Evolutionary conservation across 2,329 filamentous ascomycete genomes (phyloP), one percentile per base, ranked within the genome.

Genomic region (Bipolaris cookei): DNA sequence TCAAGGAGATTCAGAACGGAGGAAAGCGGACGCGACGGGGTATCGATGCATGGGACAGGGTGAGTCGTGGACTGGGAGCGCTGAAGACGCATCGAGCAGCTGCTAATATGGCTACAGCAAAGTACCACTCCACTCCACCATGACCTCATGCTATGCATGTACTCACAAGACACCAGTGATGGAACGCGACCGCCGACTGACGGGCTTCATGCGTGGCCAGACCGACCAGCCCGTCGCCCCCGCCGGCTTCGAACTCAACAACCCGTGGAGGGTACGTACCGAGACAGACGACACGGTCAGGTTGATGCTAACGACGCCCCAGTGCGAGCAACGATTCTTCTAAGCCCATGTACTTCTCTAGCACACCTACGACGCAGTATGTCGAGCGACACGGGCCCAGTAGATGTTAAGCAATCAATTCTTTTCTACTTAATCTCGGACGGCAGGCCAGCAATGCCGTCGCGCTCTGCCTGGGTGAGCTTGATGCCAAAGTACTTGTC

Each of bases 181-280:
- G 85, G 84, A 88, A 68, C 81, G 86, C 75, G 86, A 89, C 73
- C 77, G 82, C 69, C 78, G 86, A 62, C 79, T 89, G 67, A 89
- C 86, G 38, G 86, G 86, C 51, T 83, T 80, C 62, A 69, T 82
- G 68, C 80, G 86, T 77, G 86, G 85, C 58, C 86, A 89, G 72
- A 84, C 84, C 54, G 84, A 86, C 76, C 84, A 81, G 61, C 78
- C 81, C 44, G 76, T 78, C 56, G 86, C 86, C 28, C 86, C 86
- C 25, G 76, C 79, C 54, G 86, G 86, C 59, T 89, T 88, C 77
- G 86, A 88, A 76, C 73, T 88, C 69, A 88, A 83, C 82, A 88
- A 87, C 77, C 84, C 84, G 62, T 89, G 86, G 86, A 86, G 83
- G 82, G 86, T 88, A 81, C 56, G 82, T 72, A 57, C 32, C 2